Evolutionary conservation across 352 stramenopile species (phyloP).

Genomic region (Globisporangium orthogonon): DNA sequence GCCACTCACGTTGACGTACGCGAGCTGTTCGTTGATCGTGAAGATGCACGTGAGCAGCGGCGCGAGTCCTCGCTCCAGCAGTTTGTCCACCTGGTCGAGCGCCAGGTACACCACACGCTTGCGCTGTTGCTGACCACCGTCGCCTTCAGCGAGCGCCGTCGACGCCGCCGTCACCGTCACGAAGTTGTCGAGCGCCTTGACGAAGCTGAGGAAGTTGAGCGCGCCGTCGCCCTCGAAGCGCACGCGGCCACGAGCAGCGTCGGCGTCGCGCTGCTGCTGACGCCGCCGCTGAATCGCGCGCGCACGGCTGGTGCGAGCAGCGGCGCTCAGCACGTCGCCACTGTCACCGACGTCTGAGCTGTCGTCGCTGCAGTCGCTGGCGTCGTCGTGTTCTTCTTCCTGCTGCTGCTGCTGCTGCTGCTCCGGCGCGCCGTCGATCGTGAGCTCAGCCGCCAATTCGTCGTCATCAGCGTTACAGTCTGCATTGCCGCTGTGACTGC

Average conservation of each 20-base stretch:
- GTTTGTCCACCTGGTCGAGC: slow-evolving; percentile 62
- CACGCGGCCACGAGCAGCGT: slow-evolving; percentile 7
- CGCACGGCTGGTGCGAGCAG: background rate
- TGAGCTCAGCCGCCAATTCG: background rate
- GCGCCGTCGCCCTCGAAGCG: slow-evolving; percentile 32
- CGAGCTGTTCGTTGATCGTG: slow-evolving; percentile 63
- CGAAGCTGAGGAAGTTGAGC: slow-evolving; percentile 67
- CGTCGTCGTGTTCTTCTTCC: background rate
- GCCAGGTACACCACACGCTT: slow-evolving; percentile 45
- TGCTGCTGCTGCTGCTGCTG: slow-evolving; percentile 4
- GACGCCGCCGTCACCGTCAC: slow-evolving; percentile 17
- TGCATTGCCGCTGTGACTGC: background rate
- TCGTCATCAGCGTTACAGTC: too few relatives aligned
- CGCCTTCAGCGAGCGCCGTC: background rate
- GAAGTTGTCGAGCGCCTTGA: slow-evolving; percentile 51
- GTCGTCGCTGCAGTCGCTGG: background rate
- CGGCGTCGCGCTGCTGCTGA: slow-evolving; percentile 6
- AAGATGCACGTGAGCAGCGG: slow-evolving; percentile 59
- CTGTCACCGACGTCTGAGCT: background rate
- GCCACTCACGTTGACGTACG: slow-evolving; percentile 38
- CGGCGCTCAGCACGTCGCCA: background rate
- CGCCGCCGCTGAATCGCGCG: background rate
- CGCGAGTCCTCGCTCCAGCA: slow-evolving; percentile 47
- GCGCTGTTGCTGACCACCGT: background rate
- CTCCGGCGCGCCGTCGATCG: slow-evolving; percentile 7